These are phyloP conservation scores for Phytophthora multivora DNA, from an alignment of 352 stramenopile genomes.

Conservation along the genomic window DNA sequence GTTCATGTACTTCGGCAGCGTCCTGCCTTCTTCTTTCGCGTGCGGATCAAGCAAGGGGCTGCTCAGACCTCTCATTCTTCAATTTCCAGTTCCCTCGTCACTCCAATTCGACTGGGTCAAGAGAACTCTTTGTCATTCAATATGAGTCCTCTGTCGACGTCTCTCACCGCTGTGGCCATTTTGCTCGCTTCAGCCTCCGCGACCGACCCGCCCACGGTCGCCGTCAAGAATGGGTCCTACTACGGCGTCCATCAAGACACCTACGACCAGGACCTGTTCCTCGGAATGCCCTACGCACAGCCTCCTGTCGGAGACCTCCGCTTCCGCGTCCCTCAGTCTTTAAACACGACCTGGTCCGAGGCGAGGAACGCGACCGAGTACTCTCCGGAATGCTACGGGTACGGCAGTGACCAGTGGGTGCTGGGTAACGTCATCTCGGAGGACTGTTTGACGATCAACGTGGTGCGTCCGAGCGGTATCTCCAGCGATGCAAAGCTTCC, in stretches of 20 bases:
- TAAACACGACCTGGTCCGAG: constrained; percentile 28
- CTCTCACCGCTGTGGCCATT: background rate
- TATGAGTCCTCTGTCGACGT: background rate
- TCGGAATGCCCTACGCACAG: constrained; percentile 35
- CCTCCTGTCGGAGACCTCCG: constrained; percentile 29
- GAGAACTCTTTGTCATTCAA: too few relatives aligned
- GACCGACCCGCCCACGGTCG: constrained; percentile 9
- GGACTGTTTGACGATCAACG: constrained; percentile 31
- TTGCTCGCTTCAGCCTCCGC: constrained; percentile 3
- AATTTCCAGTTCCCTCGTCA: too few relatives aligned
- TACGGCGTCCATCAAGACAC: constrained; percentile 30
- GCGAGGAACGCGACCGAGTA: constrained; percentile 41
- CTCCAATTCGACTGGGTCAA: too few relatives aligned
- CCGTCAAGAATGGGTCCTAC: constrained; percentile 37
- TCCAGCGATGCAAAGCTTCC: constrained; percentile 17
- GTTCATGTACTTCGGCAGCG: background rate
- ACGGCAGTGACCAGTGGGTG: constrained; percentile 32
- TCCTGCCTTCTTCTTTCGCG: background rate
- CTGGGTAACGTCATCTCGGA: constrained; percentile 29
- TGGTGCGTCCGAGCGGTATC: constrained; percentile 34
- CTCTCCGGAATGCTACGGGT: constrained; percentile 36
- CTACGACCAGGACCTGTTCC: constrained; percentile 37
- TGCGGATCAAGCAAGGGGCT: too few relatives aligned
- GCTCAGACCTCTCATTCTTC: too few relatives aligned
- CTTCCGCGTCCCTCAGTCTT: constrained; percentile 18